Base-by-base conservation (phyloP, 2,329 filamentous ascomycete species). In the Phyllosticta citriasiana region DNA sequence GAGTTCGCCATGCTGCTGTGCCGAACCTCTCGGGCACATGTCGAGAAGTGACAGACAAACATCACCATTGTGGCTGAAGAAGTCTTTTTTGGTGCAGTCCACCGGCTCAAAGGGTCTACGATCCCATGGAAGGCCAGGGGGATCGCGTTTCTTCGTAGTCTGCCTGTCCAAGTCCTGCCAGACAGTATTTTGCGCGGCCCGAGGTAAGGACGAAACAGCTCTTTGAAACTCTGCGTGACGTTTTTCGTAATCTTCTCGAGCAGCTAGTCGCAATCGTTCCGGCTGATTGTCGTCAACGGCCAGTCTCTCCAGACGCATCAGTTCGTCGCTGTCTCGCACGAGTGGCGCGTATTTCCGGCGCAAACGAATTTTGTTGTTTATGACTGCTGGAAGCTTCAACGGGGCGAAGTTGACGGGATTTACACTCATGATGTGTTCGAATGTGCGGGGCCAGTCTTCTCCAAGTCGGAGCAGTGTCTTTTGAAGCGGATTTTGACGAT, bases 41-140 rank as follows among this genome's bases (percentile, higher is more conserved):
- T 91, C 88, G 16, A 91, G 70, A 3, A 93, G 81, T 10, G 77
- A 74, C 60, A 84, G 77, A 6, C 78, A 75, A 16, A 4, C 6
- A 16, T n/a, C 40, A n/a, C 3, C 4, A 47, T 7, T 47, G 14
- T 8, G 78, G 72, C 25, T 80, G 40, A 80, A 89, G 67, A 90
- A 87, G 65, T 96, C 91, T 0, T 80, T 68, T 0, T 73, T 57
- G 4, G 77, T 63, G 2, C 83, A 80, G 25, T 77, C 72, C 16
- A 96, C 77, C 0, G 90, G 88, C 67, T 96, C 89, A 67, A 84
- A 85, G 1, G 78, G 74, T 16, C 91, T 84, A 1, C 82, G 79
- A 71, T 96, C 90, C 84, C 86, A 92, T 26, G 78, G 67, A 3
- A 93, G 72, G 0, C 80, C 67, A 0, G 84, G 81, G 1, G 79